phyloP scores from a whole-genome alignment of 75 land plant genomes.

The Pseudotsuga menziesii region DNA sequence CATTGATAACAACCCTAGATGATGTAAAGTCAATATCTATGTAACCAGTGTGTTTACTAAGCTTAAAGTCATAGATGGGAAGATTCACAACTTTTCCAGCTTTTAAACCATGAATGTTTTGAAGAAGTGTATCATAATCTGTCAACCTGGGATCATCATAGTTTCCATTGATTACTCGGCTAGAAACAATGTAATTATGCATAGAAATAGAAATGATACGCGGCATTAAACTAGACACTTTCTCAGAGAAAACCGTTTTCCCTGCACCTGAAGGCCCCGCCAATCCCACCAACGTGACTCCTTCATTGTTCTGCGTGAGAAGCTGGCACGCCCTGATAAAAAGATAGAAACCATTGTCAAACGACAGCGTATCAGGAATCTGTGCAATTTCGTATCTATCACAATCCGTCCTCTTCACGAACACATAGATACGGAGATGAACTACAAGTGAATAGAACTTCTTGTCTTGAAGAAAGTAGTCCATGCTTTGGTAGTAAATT shows the following conservation, averaged over 20 bases:
- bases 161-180: constrained; percentile 30
- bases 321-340: constrained; percentile 39
- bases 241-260: constrained; percentile 37
- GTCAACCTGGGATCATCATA: constrained; percentile 38
- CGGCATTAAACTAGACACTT: constrained; percentile 30
- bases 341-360: constrained; percentile 33
- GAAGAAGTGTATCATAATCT: constrained; percentile 36
- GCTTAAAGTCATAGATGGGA: constrained; percentile 34
- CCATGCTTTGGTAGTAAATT: no score
- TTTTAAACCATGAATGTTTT: constrained; percentile 25
- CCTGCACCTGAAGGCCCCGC: constrained; percentile 47
- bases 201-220: constrained; percentile 26
- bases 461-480: no score
- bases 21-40: constrained; percentile 24
- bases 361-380: constrained; percentile 20
- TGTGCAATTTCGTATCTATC: constrained; percentile 32
- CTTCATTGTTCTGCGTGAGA: constrained; percentile 21
- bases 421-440: no score
- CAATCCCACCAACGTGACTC: constrained; percentile 25
- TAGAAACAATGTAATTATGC: constrained; percentile 43
- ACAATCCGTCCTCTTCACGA: constrained; percentile 25
- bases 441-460: no score
- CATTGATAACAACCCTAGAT: constrained; percentile 31
- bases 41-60: constrained; percentile 26
- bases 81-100: constrained; percentile 28